These are phyloP conservation scores for Chalara sp. DNA, from an alignment of 2,329 filamentous ascomycete genomes.

Conservation along the genomic window DNA sequence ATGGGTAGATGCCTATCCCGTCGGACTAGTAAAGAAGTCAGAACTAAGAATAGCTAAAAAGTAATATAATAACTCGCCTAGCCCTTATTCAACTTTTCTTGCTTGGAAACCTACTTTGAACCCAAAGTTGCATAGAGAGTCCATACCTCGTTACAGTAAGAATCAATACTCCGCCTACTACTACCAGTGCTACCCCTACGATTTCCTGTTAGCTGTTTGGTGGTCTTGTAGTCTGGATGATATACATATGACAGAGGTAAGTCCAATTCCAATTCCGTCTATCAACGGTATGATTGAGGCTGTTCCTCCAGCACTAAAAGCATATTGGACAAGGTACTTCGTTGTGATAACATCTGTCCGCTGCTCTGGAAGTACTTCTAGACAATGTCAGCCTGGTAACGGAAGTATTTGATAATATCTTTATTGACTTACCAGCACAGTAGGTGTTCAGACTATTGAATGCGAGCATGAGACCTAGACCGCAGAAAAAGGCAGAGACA, in stretches of 20 bases:
- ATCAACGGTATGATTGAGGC: slow-evolving; percentile 24
- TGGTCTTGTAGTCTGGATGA: not conserved
- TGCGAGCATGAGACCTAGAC: slow-evolving; percentile 30
- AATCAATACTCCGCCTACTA: not conserved
- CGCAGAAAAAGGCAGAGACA: slow-evolving; percentile 27
- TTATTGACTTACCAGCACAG: slow-evolving; percentile 26
- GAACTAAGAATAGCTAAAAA: too few relatives aligned
- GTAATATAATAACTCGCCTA: too few relatives aligned
- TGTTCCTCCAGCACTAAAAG: slow-evolving; percentile 19
- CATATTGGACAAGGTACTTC: slow-evolving; percentile 29
- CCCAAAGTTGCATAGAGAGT: too few relatives aligned
- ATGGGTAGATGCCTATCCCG: too few relatives aligned
- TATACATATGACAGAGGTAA: not conserved
- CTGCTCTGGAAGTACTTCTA: slow-evolving; percentile 21
- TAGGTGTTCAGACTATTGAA: slow-evolving; percentile 35
- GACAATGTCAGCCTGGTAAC: not conserved
- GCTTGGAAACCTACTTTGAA: too few relatives aligned
- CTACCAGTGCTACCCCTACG: not conserved
- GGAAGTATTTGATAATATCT: too few relatives aligned
- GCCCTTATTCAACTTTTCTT: too few relatives aligned
- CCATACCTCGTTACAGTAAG: not conserved
- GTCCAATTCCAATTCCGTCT: slow-evolving; percentile 18
- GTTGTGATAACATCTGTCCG: slow-evolving; percentile 23
- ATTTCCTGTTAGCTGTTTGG: not conserved
- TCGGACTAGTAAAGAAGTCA: too few relatives aligned